Conservation (phyloP, 2,329 filamentous ascomycete genomes). For the Acrocalymma vagum region DNA sequence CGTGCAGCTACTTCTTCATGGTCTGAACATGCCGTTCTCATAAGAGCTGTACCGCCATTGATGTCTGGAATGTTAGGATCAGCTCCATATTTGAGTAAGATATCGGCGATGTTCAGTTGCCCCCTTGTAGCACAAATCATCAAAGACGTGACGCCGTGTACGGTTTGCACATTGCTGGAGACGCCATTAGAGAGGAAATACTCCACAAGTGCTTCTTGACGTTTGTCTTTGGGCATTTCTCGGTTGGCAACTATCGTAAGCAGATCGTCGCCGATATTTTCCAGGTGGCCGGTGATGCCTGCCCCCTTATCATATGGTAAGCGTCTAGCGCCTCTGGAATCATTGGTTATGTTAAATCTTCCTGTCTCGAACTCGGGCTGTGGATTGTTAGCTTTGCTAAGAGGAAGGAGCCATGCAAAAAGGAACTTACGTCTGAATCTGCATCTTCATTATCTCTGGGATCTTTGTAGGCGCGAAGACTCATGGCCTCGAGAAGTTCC, state of each 20-base stretch:
- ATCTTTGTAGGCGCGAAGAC: no score
- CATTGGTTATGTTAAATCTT: not conserved
- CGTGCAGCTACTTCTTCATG: not conserved
- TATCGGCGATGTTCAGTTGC: not conserved
- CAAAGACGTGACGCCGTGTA: not conserved
- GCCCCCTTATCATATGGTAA: conserved; percentile 5
- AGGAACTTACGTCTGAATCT: conserved; percentile 1
- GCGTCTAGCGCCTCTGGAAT: conserved; percentile 1
- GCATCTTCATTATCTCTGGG: conserved; percentile 5
- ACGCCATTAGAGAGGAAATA: conserved; percentile 3
- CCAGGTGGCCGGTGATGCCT: not conserved
- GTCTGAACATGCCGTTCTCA: not conserved
- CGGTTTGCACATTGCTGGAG: not conserved
- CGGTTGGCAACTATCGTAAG: not conserved
- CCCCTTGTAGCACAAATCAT: not conserved
- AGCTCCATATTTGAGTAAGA: conserved; percentile 2
- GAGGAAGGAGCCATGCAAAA: not conserved
- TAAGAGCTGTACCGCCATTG: conserved; percentile 1
- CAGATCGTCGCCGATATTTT: not conserved
- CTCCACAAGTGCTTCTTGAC: conserved; percentile 1
- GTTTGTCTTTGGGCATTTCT: not conserved
- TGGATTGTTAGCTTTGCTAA: not conserved
- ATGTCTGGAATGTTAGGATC: conserved; percentile 2
- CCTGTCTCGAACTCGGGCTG: conserved; percentile 2
- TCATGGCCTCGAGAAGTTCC: no score